Base-by-base conservation (phyloP, 2,329 filamentous ascomycete genomes). In the Penicillium sp. region DNA sequence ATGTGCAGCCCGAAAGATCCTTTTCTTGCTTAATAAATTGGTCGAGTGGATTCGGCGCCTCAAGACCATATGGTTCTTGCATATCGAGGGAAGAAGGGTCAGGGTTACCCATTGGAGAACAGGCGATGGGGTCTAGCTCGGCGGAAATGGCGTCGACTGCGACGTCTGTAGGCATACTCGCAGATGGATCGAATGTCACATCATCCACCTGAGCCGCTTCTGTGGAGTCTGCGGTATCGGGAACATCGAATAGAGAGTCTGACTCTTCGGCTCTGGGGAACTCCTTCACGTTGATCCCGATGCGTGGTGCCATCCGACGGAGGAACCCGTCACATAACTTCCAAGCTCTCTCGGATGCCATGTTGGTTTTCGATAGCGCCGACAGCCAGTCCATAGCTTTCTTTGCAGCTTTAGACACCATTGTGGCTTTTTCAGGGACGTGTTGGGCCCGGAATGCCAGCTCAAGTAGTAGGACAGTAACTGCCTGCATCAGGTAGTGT, bases 401-500 rank as follows among this genome's bases (percentile, higher is more conserved):
- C 42, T 62, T 68, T 9, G 64, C 60, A 4, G 67, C 66, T 39
- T 67, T 69, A 0, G 63, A 64, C 8, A 71, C 61, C 54, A 65
- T 68, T 1, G 54, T 55, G 1, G 64, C 68, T 42, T 72, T 71
- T 41, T 73, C 68, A 1, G 72, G 72, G 41, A 72, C 70, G 53
- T 75, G 72, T 36, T 72, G 66, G n/a, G 64, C 64, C 25, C 64
- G 58, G 39, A 72, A 74, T 12, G 71, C 62, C 10, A 75, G 62
- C 46, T 75, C 73, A 12, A 75, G 61, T n/a, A 75, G 64, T 16
- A 75, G 63, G 1, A 76, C 64, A 2, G 69, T 70, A 0, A 68
- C 66, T 12, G 73, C 67, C 57, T 75, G 73, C 62, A 75, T 73
- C 6, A 75, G 59, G 44, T 70, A 72, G 51, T 75, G 72, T 12